Conservation (phyloP, 2,329 filamentous ascomycete species). For the Orbilia ellipsospora region DNA sequence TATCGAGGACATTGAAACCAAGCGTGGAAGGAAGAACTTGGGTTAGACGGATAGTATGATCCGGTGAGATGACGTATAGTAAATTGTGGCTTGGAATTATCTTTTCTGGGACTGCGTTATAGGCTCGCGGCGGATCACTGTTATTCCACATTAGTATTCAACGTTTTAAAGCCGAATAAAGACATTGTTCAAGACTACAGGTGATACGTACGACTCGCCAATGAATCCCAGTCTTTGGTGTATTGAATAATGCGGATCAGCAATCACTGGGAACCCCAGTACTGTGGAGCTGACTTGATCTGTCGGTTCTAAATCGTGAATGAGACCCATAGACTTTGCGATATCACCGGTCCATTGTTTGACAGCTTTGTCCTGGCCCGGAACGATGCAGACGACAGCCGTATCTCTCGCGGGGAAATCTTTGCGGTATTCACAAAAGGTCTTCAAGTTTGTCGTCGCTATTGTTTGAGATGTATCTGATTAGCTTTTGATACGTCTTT, state of each 20-base stretch:
- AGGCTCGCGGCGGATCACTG: slow-evolving; percentile 3
- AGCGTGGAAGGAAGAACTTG: slow-evolving; percentile 18
- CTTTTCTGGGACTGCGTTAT: neutral
- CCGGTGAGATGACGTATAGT: slow-evolving; percentile 40
- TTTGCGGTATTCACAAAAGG: slow-evolving; percentile 34
- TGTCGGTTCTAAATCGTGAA: neutral
- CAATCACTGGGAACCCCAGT: slow-evolving; percentile 38
- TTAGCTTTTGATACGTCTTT: neutral
- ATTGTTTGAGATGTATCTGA: neutral
- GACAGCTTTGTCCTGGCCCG: slow-evolving; percentile 8
- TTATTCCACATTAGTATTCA: neutral
- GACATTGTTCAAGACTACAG: no score
- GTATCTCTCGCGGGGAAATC: slow-evolving; percentile 39
- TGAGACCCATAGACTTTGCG: slow-evolving; percentile 10
- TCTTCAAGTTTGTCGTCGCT: slow-evolving; percentile 51
- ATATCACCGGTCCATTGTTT: slow-evolving; percentile 47
- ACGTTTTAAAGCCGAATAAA: neutral
- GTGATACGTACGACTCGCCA: slow-evolving; percentile 13
- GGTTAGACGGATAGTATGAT: slow-evolving; percentile 37
- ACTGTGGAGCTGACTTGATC: slow-evolving; percentile 5
- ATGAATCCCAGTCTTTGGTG: slow-evolving; percentile 32
- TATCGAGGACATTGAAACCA: slow-evolving; percentile 46
- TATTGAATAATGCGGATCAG: slow-evolving; percentile 25
- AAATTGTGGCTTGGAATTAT: slow-evolving; percentile 18
- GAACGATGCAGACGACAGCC: slow-evolving; percentile 32